Evolutionary conservation across 2,329 filamentous ascomycete genomes (phyloP).

Genomic region (Blastomyces gilchristii): DNA sequence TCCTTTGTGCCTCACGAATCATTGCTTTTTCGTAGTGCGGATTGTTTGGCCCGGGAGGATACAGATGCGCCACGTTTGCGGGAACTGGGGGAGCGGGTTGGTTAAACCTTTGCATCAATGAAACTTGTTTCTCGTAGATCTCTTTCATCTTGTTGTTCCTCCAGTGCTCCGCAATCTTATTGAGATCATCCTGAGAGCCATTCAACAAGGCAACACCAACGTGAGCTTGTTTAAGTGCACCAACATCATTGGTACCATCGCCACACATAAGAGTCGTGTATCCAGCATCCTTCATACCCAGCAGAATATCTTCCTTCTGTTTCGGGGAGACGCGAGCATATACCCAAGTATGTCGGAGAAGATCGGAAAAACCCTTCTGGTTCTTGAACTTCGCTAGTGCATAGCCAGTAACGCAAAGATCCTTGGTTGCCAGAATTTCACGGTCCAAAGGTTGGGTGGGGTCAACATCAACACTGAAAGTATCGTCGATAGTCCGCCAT

Average conservation of each 20-base stretch:
- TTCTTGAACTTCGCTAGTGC: conserved; percentile 81
- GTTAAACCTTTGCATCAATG: conserved; percentile 90
- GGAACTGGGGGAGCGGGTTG: conserved; percentile 88
- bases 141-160: conserved; percentile 98
- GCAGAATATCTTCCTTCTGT: conserved; percentile 97
- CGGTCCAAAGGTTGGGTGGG: conserved; percentile 68
- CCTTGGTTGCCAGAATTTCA: conserved; percentile 72
- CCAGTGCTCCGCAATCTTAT: conserved; percentile 83
- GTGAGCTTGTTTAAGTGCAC: conserved; percentile 93
- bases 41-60: conserved; percentile 80
- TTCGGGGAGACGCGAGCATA: conserved; percentile 97
- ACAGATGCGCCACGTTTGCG: conserved; percentile 83
- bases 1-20: conserved; percentile 71
- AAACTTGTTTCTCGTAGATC: conserved; percentile 89
- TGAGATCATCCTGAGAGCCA: conserved; percentile 81
- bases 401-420: conserved; percentile 92
- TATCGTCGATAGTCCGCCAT: conserved; percentile 93
- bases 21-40: conserved; percentile 92
- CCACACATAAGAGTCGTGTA: conserved; percentile 99
- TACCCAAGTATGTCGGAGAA: conserved; percentile 88
- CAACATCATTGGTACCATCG: conserved; percentile 96
- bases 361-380: conserved; percentile 61
- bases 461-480: conserved; percentile 73
- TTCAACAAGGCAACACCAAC: conserved; percentile 94
- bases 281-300: conserved; percentile 88